Evolutionary conservation across 371 early-diverging fungal species (phyloP).

Genomic region (Nematocida displodere): DNA sequence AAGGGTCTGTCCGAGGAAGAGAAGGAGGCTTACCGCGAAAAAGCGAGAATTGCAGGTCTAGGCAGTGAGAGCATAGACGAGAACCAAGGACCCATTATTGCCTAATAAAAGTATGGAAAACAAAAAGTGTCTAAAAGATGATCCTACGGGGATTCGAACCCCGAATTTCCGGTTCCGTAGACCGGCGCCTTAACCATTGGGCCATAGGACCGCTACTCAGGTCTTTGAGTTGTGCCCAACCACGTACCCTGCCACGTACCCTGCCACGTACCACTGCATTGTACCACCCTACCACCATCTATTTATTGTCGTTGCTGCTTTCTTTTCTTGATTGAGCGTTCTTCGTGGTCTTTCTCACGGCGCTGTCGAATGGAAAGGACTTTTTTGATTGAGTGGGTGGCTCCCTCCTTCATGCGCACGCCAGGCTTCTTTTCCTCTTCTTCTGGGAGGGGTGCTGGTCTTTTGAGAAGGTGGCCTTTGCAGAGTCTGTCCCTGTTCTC

Average conservation of each 20-base stretch:
- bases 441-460: constrained; percentile 49
- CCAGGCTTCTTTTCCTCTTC: constrained; percentile 27
- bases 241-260: too few relatives aligned
- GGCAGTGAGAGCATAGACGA: constrained; percentile 18
- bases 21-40: constrained; percentile 51
- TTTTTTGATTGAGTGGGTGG: constrained; percentile 10
- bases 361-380: constrained; percentile 22
- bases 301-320: constrained; percentile 14
- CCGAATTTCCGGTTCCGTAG: constrained; percentile 56
- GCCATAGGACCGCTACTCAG: constrained; percentile 60
- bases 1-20: constrained; percentile 37
- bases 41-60: constrained; percentile 20
- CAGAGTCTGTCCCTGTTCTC: constrained; percentile 45
- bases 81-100: constrained; percentile 18
- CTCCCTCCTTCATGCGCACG: constrained; percentile 19
- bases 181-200: constrained; percentile 61
- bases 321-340: constrained; percentile 52
- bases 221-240: too few relatives aligned
- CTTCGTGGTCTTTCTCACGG: constrained; percentile 13
- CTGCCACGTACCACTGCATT: too few relatives aligned
- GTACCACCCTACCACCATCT: too few relatives aligned
- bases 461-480: constrained; percentile 43
- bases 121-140: constrained; percentile 19
- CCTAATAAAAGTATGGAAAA: not conserved
- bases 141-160: constrained; percentile 51